A percentile compares a stretch with the other conserved stretches of the same genome.
Evolutionary conservation across 164 flowering plant genomes (phyloP).

Genomic region (Magnolia kwangsiensis): DNA sequence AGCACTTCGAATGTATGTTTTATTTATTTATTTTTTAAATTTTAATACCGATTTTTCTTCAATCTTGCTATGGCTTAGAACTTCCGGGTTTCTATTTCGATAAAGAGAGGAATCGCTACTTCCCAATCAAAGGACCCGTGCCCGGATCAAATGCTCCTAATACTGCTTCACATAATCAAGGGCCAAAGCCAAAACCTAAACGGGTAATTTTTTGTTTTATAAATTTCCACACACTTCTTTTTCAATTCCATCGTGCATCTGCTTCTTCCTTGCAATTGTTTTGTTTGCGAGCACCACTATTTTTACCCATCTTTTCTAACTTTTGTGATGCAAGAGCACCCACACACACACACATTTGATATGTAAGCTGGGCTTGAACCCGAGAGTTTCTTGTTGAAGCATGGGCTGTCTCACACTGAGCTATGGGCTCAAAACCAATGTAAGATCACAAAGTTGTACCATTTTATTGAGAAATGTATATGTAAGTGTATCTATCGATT

Average conservation of each 20-base stretch:
- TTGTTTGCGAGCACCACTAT: background rate
- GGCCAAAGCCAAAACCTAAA: slow-evolving; percentile 12
- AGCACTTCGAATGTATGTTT: background rate
- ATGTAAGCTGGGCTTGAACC: no score
- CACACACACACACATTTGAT: no score
- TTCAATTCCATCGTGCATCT: background rate
- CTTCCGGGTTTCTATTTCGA: slow-evolving; percentile 89
- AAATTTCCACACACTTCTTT: no score
- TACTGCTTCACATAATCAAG: slow-evolving; percentile 15
- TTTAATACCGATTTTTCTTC: background rate
- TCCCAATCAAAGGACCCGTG: slow-evolving; percentile 72
- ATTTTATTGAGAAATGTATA: no score
- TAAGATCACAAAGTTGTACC: background rate
- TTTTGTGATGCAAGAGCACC: background rate
- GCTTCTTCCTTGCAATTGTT: background rate
- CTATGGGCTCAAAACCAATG: background rate
- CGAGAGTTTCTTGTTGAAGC: background rate
- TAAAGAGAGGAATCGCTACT: slow-evolving; percentile 81
- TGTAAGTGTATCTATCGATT: no score
- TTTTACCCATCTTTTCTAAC: background rate
- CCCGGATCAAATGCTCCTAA: slow-evolving; percentile 52
- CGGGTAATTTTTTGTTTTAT: slow-evolving; percentile 11
- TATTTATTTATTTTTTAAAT: background rate
- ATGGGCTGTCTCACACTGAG: background rate
- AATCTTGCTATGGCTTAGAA: slow-evolving; percentile 30